Conservation (phyloP, 1,284 basidiomycete genomes). For the Cutaneotrichosporon mucoides region DNA sequence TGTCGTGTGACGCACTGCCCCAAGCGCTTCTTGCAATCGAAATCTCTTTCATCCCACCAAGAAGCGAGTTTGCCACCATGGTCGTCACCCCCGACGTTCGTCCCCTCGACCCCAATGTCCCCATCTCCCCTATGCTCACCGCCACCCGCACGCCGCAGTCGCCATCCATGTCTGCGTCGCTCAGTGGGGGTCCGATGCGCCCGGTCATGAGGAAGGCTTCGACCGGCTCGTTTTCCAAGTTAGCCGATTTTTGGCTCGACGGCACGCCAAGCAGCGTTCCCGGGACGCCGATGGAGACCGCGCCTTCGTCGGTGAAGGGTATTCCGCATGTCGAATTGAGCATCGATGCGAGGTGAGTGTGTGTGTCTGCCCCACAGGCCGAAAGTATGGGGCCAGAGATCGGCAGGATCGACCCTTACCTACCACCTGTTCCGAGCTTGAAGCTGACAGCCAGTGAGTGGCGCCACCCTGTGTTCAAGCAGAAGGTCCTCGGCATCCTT, state of each 20-base stretch:
- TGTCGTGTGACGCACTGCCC: background rate
- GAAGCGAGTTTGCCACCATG: constrained; percentile 13
- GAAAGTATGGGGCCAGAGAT: too few species aligned
- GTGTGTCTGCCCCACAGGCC: too few species aligned
- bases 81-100: constrained; percentile 23
- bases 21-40: background rate
- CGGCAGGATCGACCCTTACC: too few species aligned
- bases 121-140: constrained; percentile 23
- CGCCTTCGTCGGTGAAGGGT: constrained; percentile 55
- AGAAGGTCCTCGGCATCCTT: constrained; percentile 41
- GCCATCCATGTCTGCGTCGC: background rate
- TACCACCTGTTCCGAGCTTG: too few species aligned
- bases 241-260: constrained; percentile 45
- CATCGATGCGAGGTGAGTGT: constrained; percentile 68
- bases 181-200: background rate
- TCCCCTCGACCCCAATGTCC: constrained; percentile 14
- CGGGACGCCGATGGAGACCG: constrained; percentile 16
- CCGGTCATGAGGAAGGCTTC: constrained; percentile 32
- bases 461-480: constrained; percentile 48
- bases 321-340: constrained; percentile 60
- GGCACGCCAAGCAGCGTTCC: constrained; percentile 12
- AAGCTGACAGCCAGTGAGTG: constrained; percentile 34
- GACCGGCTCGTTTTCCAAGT: constrained; percentile 43
- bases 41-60: background rate
- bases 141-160: background rate